These are phyloP conservation scores for Podila epigama DNA, from an alignment of 192 early-diverging fungal genomes.

Conservation along the genomic window DNA sequence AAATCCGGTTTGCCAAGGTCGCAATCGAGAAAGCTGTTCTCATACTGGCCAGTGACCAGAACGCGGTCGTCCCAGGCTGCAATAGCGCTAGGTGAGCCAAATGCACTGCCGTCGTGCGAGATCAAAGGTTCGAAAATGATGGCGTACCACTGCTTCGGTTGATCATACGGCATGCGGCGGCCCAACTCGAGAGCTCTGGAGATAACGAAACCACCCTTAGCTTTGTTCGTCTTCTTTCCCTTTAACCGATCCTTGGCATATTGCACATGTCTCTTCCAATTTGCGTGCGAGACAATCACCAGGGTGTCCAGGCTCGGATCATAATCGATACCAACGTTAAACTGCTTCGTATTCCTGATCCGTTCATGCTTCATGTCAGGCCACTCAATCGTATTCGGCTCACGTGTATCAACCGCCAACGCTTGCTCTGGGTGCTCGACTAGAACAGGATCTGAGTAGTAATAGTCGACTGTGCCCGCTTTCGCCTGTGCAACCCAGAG, in stretches of 20 bases:
- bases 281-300: conserved; percentile 28
- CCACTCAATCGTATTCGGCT: conserved; percentile 21
- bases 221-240: conserved; percentile 8
- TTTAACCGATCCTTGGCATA: conserved; percentile 26
- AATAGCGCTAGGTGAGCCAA: conserved; percentile 37
- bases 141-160: conserved; percentile 36
- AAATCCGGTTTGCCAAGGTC: too few species aligned
- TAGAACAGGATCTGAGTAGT: conserved; percentile 25
- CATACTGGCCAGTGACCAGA: conserved; percentile 34
- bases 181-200: conserved; percentile 19
- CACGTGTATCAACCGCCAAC: conserved; percentile 16
- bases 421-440: conserved; percentile 36
- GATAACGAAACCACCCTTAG: conserved; percentile 29
- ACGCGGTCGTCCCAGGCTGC: conserved; percentile 16
- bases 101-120: conserved; percentile 34
- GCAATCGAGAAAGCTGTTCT: conserved; percentile 38
- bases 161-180: conserved; percentile 20
- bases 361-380: conserved; percentile 45
- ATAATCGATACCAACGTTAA: conserved; percentile 39
- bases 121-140: conserved; percentile 32
- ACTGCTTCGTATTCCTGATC: conserved; percentile 24
- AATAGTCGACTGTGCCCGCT: conserved; percentile 29
- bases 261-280: conserved; percentile 26
- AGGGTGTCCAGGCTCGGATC: conserved; percentile 10
- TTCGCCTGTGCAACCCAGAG: conserved; percentile 40